phyloP scores from a whole-genome alignment of 1,139 yeast species.

The Hemisphaericaspora subhashii region DNA sequence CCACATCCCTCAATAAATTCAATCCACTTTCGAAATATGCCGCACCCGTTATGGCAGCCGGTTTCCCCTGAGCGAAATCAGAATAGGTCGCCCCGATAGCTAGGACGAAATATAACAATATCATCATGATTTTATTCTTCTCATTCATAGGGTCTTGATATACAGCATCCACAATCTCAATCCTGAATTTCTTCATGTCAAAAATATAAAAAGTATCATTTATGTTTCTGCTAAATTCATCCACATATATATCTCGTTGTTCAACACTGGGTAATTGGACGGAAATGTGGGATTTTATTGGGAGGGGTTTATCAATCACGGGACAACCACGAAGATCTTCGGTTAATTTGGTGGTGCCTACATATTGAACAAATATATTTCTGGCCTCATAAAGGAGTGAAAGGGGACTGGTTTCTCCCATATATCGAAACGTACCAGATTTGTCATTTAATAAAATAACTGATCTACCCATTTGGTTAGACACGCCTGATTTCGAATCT shows the following conservation, averaged over 20 bases:
- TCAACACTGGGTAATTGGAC: slow-evolving; percentile 21
- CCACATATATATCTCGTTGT: slow-evolving; percentile 28
- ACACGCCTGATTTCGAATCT: slow-evolving; percentile 12
- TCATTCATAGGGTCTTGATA: slow-evolving; percentile 25
- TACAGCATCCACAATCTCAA: slow-evolving; percentile 23
- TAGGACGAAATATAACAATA: slow-evolving; percentile 37
- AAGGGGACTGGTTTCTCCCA: slow-evolving; percentile 30
- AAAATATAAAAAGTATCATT: slow-evolving; percentile 37
- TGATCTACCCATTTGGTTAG: slow-evolving; percentile 19
- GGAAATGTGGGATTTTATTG: slow-evolving; percentile 17
- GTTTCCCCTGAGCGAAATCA: slow-evolving; percentile 16
- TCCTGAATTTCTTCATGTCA: slow-evolving; percentile 30
- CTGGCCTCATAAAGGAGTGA: slow-evolving; percentile 26
- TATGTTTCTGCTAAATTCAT: slow-evolving; percentile 31
- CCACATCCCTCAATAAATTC: slow-evolving; percentile 26
- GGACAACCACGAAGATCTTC: slow-evolving; percentile 35
- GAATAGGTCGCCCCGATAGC: slow-evolving; percentile 41
- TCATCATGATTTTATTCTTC: slow-evolving; percentile 17
- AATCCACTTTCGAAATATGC: slow-evolving; percentile 35
- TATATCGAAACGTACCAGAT: slow-evolving; percentile 23
- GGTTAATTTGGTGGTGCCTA: slow-evolving; percentile 23
- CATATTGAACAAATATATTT: slow-evolving; percentile 21
- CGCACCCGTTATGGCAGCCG: slow-evolving; percentile 20
- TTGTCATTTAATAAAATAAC: slow-evolving; percentile 21
- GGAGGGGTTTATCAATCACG: slow-evolving; percentile 30